These are phyloP conservation scores for Alternaria hordeiaustralica DNA, from an alignment of 2,329 filamentous ascomycete species.

Conservation along the genomic window DNA sequence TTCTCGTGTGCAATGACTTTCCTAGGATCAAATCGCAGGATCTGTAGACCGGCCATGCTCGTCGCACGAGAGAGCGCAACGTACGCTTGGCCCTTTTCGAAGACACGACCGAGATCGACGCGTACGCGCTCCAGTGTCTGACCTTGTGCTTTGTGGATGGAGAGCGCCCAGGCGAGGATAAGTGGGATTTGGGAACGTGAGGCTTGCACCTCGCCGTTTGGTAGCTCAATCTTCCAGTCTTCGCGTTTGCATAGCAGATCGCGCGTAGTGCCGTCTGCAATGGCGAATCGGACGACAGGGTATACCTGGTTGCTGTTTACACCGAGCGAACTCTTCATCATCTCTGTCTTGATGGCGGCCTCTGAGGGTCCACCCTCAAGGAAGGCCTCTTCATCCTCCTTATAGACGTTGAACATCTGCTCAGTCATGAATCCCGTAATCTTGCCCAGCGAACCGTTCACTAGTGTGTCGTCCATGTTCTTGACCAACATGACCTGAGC, in stretches of 20 bases:
- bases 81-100: conserved; percentile 97
- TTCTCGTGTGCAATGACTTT: conserved; percentile 95
- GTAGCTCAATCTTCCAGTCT: conserved; percentile 96
- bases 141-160: conserved; percentile 97
- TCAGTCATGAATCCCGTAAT: conserved; percentile 82
- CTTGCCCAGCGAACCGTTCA: conserved; percentile 92
- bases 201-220: conserved; percentile 91
- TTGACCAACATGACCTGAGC: conserved; percentile 99
- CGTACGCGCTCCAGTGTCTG: conserved; percentile 94
- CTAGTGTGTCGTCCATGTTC: conserved; percentile 91
- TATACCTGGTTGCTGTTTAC: conserved; percentile 65
- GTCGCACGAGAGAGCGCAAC: conserved; percentile 94
- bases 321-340: conserved; percentile 56
- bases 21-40: conserved; percentile 82
- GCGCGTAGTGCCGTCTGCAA: conserved; percentile 77
- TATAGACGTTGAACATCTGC: conserved; percentile 64
- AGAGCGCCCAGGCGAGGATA: conserved; percentile 95
- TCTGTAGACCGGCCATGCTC: conserved; percentile 83
- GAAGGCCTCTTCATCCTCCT: conserved; percentile 64
- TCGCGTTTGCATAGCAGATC: conserved; percentile 84
- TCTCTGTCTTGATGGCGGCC: conserved; percentile 50
- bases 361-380: conserved; percentile 56
- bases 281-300: conserved; percentile 83
- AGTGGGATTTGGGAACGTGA: conserved; percentile 77
- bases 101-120: conserved; percentile 88